Base-by-base conservation (phyloP, 2,329 filamentous ascomycete species). In the Colletotrichum lupini region DNA sequence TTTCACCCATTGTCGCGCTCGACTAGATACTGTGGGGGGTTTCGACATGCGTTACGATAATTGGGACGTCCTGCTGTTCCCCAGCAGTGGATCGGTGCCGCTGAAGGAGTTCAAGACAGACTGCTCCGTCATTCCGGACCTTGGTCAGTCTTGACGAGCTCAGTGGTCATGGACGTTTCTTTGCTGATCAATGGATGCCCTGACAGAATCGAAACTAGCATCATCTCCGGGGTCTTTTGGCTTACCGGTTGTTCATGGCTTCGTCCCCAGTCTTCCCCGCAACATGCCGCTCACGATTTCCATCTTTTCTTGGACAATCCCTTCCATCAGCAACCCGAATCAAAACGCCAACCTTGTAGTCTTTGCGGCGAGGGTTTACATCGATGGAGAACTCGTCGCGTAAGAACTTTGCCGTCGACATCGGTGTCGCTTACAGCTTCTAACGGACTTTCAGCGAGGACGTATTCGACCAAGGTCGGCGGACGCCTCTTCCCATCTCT, bases 61-160 rank as follows among this genome's bases (percentile, higher is more conserved):
- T 78, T 97, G 94, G 95, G 95, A 97, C 78, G 89, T 97, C 68
- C 89, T 97, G 56, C 86, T 97, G 74, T 97, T 97, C 80, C 92
- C 94, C 0, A 82, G 82, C 74, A 87, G 89, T 74, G 91, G 87
- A 77, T 92, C 91, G 77, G 80, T 93, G 14, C 95, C 95, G 1
- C 82, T 95, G 68, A 93, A 94, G 81, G 95, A 97, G 82, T 97
- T 97, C 87, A 92, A 91, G 79, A 94, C 94, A 8, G 87, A 90
- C 74, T 97, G 94, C 80, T 92, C 93, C 80, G 90, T 92, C 37
- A 88, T 92, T n/a, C 84, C 86, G 6, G 87, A 90, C 78, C 70
- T 80, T 61, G 85, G 86, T 86, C 76, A 74, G 82, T 74, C 28
- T 22, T 28, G 26, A 46, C 56, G 6, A 12, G n/a, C 19, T 14